These are phyloP conservation scores for Blastocystis hominis DNA, from an alignment of 352 stramenopile genomes.

Conservation along the genomic window DNA sequence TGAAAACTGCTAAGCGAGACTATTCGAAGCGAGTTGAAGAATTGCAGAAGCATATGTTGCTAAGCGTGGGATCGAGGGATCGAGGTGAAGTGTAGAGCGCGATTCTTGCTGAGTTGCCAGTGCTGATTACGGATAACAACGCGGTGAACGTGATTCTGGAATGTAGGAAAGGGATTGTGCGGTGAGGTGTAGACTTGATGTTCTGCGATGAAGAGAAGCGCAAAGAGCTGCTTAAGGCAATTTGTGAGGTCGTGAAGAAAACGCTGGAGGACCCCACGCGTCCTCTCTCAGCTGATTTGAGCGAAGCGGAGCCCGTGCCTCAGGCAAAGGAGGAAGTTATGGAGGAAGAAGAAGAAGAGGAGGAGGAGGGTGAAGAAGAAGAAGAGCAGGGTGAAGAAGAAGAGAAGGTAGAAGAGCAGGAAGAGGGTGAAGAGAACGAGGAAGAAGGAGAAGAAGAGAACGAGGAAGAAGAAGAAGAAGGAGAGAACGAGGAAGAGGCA, in stretches of 20 bases:
- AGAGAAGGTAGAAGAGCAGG: background rate
- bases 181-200: background rate
- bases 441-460: slow-evolving; percentile 8
- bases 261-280: background rate
- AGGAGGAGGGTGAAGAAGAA: slow-evolving; percentile 21
- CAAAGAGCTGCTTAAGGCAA: background rate
- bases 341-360: background rate
- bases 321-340: slow-evolving; percentile 21
- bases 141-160: slow-evolving; percentile 13
- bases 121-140: slow-evolving; percentile 1
- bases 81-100: background rate
- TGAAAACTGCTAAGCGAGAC: slow-evolving; percentile 19
- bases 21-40: slow-evolving; percentile 24
- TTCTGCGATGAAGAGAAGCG: background rate
- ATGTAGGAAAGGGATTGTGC: background rate
- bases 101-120: background rate
- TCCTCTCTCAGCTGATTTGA: background rate
- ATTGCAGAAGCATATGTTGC: background rate
- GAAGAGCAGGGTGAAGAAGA: background rate
- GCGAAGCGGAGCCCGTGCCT: background rate
- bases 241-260: background rate
- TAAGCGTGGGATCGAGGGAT: background rate
- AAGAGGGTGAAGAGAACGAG: slow-evolving; percentile 3
- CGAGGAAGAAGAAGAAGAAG: background rate
- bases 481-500: background rate